Percentiles rank a stretch among this genome's conserved stretches.
phyloP scores from a whole-genome alignment of 2,329 filamentous ascomycete genomes.

The Claviceps humidiphila region DNA sequence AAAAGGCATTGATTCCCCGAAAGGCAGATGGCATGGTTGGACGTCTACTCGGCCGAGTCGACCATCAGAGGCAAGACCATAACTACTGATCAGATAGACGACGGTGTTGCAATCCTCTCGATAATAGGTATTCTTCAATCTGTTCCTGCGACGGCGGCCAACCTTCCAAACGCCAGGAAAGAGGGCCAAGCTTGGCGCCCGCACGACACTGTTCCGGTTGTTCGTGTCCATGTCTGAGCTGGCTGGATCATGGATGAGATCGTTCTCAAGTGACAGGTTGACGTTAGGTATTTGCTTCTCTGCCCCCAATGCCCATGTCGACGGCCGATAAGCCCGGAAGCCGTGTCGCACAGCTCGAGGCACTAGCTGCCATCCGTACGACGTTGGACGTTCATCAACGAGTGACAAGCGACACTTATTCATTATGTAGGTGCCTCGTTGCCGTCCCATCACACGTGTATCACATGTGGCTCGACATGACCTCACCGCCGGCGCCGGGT shows the following conservation, averaged over 20 bases:
- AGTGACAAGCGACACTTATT: background rate
- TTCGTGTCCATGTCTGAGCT: background rate
- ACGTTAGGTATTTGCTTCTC: background rate
- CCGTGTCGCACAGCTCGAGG: background rate
- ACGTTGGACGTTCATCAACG: background rate
- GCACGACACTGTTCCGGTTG: background rate
- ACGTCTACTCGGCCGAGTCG: no score
- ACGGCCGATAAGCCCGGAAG: background rate
- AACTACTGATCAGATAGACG: no score
- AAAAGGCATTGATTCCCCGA: no score
- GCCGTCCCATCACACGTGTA: background rate
- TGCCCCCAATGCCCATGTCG: constrained; percentile 2
- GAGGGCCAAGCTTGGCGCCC: background rate
- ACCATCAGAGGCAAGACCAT: no score
- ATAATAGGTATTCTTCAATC: background rate
- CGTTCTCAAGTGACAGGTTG: background rate
- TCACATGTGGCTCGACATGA: background rate
- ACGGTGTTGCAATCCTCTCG: background rate
- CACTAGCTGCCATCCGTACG: background rate
- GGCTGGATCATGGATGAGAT: background rate
- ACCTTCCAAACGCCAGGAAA: background rate
- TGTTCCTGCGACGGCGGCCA: background rate
- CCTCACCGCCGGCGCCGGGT: background rate
- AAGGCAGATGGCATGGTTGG: no score
- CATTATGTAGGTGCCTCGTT: background rate